These are phyloP conservation scores for Maudiozyma pseudohumilis DNA, from an alignment of 805 yeast genomes.

Conservation along the genomic window DNA sequence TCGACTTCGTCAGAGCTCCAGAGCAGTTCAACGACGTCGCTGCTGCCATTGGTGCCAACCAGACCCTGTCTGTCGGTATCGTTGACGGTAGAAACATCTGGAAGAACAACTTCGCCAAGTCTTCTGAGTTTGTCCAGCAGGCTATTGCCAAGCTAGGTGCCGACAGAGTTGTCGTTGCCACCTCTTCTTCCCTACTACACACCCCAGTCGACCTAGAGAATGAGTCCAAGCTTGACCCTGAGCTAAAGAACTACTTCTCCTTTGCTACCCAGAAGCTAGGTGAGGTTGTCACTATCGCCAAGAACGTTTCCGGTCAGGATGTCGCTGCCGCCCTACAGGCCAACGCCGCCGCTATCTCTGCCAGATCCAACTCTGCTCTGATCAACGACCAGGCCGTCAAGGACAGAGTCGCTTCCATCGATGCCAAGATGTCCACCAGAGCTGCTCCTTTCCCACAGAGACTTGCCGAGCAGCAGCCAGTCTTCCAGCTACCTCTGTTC, in stretches of 20 bases:
- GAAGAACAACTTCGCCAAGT: constrained; percentile 91
- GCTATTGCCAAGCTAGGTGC: constrained; percentile 80
- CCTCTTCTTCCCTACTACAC: constrained; percentile 95
- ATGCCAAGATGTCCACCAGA: constrained; percentile 73
- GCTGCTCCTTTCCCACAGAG: constrained; percentile 78
- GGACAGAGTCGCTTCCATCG: constrained; percentile 70
- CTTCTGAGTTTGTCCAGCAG: constrained; percentile 68
- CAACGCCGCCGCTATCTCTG: constrained; percentile 74
- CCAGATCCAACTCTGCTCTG: constrained; percentile 78
- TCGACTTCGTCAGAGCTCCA: constrained; percentile 92
- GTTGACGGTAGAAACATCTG: constrained; percentile 99
- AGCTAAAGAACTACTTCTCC: constrained; percentile 95
- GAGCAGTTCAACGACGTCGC: constrained; percentile 86
- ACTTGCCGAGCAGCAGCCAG: constrained; percentile 74
- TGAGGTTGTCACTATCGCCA: constrained; percentile 87
- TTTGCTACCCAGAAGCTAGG: constrained; percentile 93
- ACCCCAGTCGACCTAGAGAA: constrained; percentile 93
- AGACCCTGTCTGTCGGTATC: constrained; percentile 89
- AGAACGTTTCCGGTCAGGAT: constrained; percentile 74
- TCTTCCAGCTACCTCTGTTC: constrained; percentile 93
- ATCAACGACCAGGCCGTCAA: constrained; percentile 89
- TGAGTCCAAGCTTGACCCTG: constrained; percentile 85
- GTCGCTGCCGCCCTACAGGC: constrained; percentile 72
- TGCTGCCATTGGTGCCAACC: constrained; percentile 53
- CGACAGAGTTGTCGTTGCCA: constrained; percentile 79